Percentiles rank a stretch among this genome's conserved stretches.
These are phyloP conservation scores for Podospora comata DNA, from an alignment of 495 filamentous ascomycete species.

Conservation along the genomic window DNA sequence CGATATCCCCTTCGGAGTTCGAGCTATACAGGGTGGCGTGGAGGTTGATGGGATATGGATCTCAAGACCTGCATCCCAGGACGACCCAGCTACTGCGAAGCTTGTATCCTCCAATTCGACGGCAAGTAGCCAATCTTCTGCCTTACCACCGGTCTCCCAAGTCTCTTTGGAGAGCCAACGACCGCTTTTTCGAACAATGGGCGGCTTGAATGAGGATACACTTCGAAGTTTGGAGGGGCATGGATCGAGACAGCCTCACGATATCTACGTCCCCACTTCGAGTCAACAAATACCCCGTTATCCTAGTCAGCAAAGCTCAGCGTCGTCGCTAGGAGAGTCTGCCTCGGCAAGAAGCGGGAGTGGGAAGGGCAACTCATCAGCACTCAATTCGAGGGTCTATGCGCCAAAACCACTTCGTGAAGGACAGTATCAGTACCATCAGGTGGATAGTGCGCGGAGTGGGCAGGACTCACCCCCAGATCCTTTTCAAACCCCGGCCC, in stretches of 20 bases:
- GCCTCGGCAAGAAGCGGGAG: constrained; percentile 30
- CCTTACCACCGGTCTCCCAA: constrained; percentile 18
- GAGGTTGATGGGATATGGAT: constrained; percentile 89
- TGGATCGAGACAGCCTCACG: constrained; percentile 19
- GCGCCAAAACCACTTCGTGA: constrained; percentile 15
- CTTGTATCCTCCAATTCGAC: constrained; percentile 31
- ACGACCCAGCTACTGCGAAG: constrained; percentile 26
- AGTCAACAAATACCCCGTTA: constrained; percentile 17
- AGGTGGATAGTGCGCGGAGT: constrained; percentile 17
- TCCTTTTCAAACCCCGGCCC: constrained; percentile 24
- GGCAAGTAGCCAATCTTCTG: constrained; percentile 16
- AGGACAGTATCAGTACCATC: constrained; percentile 17
- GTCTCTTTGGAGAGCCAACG: constrained; percentile 16
- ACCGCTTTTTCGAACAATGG: constrained; percentile 13
- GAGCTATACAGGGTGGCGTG: constrained; percentile 81
- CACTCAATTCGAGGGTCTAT: constrained; percentile 27
- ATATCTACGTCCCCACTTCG: constrained; percentile 27
- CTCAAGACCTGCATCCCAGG: constrained; percentile 61
- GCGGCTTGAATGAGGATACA: constrained; percentile 36
- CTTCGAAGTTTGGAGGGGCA: constrained; percentile 36
- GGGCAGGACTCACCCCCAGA: constrained; percentile 18
- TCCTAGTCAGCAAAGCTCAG: constrained; percentile 32
- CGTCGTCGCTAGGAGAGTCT: constrained; percentile 37
- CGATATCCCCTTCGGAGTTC: constrained; percentile 83
- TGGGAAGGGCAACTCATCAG: constrained; percentile 26